A percentile compares a stretch with the other conserved stretches of the same genome.
Evolutionary conservation across 208 protist genomes (phyloP).

Genomic region (Trypanosoma boissoni): DNA sequence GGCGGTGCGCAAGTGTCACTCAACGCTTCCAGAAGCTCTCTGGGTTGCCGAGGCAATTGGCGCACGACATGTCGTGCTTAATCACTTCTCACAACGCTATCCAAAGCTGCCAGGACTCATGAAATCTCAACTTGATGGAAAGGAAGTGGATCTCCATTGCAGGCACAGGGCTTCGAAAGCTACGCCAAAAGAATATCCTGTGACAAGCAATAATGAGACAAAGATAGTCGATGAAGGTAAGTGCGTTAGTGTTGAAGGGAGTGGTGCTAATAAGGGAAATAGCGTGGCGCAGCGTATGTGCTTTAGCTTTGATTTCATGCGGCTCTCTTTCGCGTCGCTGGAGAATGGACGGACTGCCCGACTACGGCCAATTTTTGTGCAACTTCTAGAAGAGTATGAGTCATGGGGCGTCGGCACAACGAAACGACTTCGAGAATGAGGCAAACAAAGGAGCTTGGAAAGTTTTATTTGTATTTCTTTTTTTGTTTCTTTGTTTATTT

Average conservation of each 20-base stretch:
- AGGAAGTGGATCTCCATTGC: slow-evolving; percentile 31
- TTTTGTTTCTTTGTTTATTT: slow-evolving; percentile 9
- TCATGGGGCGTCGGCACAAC: slow-evolving; percentile 78
- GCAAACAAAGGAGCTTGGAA: neutral
- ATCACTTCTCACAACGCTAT: slow-evolving; percentile 92
- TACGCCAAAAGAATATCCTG: neutral
- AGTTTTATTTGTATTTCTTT: neutral
- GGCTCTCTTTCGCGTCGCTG: slow-evolving; percentile 51
- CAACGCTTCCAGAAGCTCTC: slow-evolving; percentile 84
- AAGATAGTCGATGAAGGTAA: neutral
- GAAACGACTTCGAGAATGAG: slow-evolving; percentile 39
- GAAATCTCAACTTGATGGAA: slow-evolving; percentile 44
- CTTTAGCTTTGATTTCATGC: slow-evolving; percentile 91
- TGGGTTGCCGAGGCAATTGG: slow-evolving; percentile 38
- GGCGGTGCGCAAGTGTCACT: slow-evolving; percentile 86
- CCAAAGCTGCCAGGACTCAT: slow-evolving; percentile 79
- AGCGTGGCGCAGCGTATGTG: slow-evolving; percentile 37
- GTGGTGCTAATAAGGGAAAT: neutral
- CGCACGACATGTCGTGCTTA: slow-evolving; percentile 64
- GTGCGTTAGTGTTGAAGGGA: neutral
- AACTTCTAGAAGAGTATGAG: slow-evolving; percentile 84
- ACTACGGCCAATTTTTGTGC: slow-evolving; percentile 57
- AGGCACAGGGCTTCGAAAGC: neutral
- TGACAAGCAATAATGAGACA: neutral
- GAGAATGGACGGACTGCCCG: slow-evolving; percentile 26